These are phyloP conservation scores for Backusella tuberculispora DNA, from an alignment of 192 early-diverging fungal species.

Conservation along the genomic window DNA sequence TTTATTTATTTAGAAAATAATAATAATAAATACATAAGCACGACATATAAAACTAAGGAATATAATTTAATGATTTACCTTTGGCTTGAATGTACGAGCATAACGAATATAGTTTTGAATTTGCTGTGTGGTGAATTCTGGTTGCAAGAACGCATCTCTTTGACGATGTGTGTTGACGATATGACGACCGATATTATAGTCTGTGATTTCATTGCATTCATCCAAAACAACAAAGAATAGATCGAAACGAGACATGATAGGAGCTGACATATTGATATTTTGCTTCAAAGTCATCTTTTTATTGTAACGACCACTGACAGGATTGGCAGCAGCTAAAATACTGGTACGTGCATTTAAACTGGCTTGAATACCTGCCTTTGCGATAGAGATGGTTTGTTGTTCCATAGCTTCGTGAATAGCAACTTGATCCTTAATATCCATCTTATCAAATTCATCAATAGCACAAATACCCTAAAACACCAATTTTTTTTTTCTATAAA, in stretches of 20 bases:
- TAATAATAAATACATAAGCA: neutral
- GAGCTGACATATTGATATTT: conserved; percentile 95
- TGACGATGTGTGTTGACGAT: conserved; percentile 87
- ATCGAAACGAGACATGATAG: conserved; percentile 99
- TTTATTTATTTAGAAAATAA: neutral
- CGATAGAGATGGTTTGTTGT: conserved; percentile 97
- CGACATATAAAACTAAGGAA: neutral
- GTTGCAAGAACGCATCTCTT: conserved; percentile 65
- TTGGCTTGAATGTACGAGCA: conserved; percentile 88
- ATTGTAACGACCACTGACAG: conserved; percentile 94
- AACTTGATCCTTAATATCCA: conserved; percentile 96
- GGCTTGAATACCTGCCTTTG: conserved; percentile 96
- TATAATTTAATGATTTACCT: conserved; percentile 45
- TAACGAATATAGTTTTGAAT: conserved; percentile 86
- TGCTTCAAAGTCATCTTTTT: conserved; percentile 92
- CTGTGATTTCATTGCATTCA: conserved; percentile 86
- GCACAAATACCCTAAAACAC: conserved; percentile 84
- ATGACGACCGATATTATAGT: conserved; percentile 90
- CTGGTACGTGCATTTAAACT: conserved; percentile 93
- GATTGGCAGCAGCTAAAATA: conserved; percentile 97
- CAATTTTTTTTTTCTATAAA: neutral
- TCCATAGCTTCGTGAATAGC: conserved; percentile 99
- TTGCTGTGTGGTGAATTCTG: conserved; percentile 75
- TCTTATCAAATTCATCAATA: conserved; percentile 99
- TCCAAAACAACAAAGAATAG: conserved; percentile 97